Conservation (phyloP, 306 rosid genomes). For the Vachellia pachyceras region DNA sequence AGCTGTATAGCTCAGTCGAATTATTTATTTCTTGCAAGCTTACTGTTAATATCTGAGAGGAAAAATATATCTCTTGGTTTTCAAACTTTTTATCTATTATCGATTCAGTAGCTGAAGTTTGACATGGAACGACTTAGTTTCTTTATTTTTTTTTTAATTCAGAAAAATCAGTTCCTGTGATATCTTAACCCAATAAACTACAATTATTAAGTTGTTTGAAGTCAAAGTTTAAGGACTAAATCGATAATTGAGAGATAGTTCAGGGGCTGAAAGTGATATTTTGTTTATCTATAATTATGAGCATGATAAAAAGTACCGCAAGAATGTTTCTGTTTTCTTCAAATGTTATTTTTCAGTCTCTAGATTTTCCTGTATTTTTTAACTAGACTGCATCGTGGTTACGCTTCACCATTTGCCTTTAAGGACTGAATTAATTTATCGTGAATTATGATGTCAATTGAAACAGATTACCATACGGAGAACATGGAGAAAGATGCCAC, state of each 20-base stretch:
- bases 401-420: conserved; percentile 28
- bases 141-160: too few species aligned
- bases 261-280: not conserved
- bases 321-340: not conserved
- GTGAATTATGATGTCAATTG: conserved; percentile 37
- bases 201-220: too few species aligned
- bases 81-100: not conserved
- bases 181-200: too few species aligned
- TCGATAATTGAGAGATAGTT: not conserved
- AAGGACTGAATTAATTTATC: conserved; percentile 16
- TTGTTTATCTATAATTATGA: not conserved
- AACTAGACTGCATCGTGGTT: conserved; percentile 17
- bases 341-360: conserved; percentile 2
- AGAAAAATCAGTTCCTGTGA: too few species aligned
- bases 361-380: conserved; percentile 23
- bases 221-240: not conserved
- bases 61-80: not conserved
- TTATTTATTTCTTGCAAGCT: not conserved
- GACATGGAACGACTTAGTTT: too few species aligned
- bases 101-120: not conserved
- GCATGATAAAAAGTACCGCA: not conserved
- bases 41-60: conserved; percentile 7
- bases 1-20: not conserved
- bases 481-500: conserved; percentile 95
- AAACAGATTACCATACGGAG: conserved; percentile 82